Evolutionary conservation across 768 basidiomycete genomes (phyloP), one percentile per base, ranked within the genome.

Genomic region (Cubamyces lactineus): DNA sequence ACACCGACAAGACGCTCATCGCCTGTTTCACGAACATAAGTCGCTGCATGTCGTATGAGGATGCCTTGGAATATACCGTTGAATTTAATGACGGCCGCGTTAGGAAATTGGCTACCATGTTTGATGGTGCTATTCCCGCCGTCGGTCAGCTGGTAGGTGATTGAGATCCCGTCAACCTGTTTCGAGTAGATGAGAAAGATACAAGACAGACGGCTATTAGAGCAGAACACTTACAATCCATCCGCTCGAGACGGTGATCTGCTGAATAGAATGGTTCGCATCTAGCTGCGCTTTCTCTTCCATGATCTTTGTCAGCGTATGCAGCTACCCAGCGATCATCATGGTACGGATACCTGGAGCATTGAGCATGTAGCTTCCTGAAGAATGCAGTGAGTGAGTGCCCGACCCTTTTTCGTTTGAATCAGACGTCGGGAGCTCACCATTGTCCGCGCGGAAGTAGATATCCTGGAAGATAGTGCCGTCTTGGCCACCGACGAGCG

Each of bases 401-500:
- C 1, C 11, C 9, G n/a, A 15, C 4, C 28, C 8, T 13, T n/a
- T 16, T 17, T 16, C 30, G n/a, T 15, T 17, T 5, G n/a, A 24
- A 13, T 30, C 3, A n/a, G 3, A 7, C 21, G 48, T 2, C 38
- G 8, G 19, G 19, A 15, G 34, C 30, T 34, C 34, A 51, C 49
- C 49, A 30, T 51, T 30, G 17, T n/a, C 16, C 24, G 26, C 24
- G 15, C 49, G 49, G 26, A 34, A n/a, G 16, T 28, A 30, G 9
- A 51, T 30, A 24, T 51, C 49, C n/a, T 51, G 26, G 49, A 51
- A 51, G 26, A 34, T 34, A n/a, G 49, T 30, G 28, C 49, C 49
- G 13, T 51, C 26, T 13, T 12, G 16, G 28, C 49, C 49, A n/a
- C 49, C 49, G 30, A 51, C 26, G 28, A 30, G n/a, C n/a, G 49